phyloP scores from a whole-genome alignment of 2,329 filamentous ascomycete genomes.

The Nigrospora oryzae region DNA sequence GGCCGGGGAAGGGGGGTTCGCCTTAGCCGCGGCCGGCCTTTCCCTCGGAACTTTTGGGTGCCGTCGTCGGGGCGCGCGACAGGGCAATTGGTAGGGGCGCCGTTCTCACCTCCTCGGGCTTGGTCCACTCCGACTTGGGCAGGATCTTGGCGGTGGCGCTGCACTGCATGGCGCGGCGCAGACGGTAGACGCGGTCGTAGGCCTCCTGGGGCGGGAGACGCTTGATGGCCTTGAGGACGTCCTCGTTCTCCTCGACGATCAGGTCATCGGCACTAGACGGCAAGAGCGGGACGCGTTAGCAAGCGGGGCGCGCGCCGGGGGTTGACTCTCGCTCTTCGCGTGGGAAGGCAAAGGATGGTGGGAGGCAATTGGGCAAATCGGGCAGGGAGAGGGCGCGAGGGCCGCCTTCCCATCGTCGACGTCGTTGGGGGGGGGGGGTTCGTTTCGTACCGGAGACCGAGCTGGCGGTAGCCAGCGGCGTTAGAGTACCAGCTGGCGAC shows the following conservation, averaged over 20 bases:
- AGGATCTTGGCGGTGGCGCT: slow-evolving; percentile 57
- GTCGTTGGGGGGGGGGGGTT: neutral
- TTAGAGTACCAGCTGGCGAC: slow-evolving; percentile 83
- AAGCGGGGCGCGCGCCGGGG: neutral
- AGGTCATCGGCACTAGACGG: slow-evolving; percentile 76
- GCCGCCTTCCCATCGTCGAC: neutral
- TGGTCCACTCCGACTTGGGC: slow-evolving; percentile 53
- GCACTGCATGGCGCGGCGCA: slow-evolving; percentile 86
- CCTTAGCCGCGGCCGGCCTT: neutral
- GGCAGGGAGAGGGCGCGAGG: neutral
- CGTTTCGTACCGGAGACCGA: slow-evolving; percentile 69
- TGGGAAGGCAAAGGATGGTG: too few species aligned
- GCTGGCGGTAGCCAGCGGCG: slow-evolving; percentile 84
- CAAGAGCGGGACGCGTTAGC: slow-evolving; percentile 4
- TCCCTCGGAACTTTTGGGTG: neutral
- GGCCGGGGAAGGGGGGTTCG: too few species aligned
- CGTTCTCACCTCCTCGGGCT: slow-evolving; percentile 38
- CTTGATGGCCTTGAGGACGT: slow-evolving; percentile 79
- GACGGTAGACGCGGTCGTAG: slow-evolving; percentile 96
- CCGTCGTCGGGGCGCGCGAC: neutral
- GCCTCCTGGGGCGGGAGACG: slow-evolving; percentile 82
- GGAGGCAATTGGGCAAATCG: too few species aligned
- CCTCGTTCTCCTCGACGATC: slow-evolving; percentile 85
- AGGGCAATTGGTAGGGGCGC: neutral
- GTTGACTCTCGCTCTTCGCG: too few species aligned